phyloP scores from a whole-genome alignment of 192 early-diverging fungal genomes.

The Glomus cerebriforme region DNA sequence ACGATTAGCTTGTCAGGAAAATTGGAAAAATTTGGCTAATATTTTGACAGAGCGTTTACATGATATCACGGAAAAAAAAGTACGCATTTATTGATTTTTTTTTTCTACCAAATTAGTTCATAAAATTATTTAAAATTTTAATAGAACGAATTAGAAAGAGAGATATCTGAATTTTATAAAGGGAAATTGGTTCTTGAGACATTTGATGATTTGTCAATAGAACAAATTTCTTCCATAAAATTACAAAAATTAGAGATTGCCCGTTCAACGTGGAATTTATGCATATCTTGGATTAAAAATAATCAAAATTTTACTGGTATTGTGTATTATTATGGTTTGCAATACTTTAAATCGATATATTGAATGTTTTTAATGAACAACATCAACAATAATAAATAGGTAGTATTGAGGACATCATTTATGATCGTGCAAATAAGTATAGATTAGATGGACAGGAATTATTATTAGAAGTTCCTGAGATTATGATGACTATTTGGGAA shows the following conservation, averaged over 20 bases:
- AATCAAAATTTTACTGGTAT: slow-evolving; percentile 3
- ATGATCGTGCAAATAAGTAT: slow-evolving; percentile 2
- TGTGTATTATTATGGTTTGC: neutral
- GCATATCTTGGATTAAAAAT: neutral
- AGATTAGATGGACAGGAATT: neutral
- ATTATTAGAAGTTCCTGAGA: neutral
- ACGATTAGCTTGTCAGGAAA: neutral
- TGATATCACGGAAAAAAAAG: neutral
- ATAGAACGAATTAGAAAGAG: slow-evolving; percentile 7
- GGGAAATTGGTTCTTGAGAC: neutral
- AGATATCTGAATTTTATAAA: neutral
- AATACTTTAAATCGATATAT: neutral
- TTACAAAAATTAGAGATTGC: neutral
- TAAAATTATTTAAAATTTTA: neutral
- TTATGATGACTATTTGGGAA: slow-evolving; percentile 15
- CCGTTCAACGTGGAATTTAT: neutral
- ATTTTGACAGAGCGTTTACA: neutral
- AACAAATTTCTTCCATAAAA: neutral
- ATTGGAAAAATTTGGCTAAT: slow-evolving; percentile 6
- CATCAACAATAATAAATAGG: neutral
- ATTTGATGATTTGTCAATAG: slow-evolving; percentile 3
- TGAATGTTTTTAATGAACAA: neutral
- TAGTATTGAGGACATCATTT: neutral
- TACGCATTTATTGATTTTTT: neutral
- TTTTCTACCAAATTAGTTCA: neutral